phyloP scores from a whole-genome alignment of 176 grass and related monocot genomes.

The Paspalum notatum region DNA sequence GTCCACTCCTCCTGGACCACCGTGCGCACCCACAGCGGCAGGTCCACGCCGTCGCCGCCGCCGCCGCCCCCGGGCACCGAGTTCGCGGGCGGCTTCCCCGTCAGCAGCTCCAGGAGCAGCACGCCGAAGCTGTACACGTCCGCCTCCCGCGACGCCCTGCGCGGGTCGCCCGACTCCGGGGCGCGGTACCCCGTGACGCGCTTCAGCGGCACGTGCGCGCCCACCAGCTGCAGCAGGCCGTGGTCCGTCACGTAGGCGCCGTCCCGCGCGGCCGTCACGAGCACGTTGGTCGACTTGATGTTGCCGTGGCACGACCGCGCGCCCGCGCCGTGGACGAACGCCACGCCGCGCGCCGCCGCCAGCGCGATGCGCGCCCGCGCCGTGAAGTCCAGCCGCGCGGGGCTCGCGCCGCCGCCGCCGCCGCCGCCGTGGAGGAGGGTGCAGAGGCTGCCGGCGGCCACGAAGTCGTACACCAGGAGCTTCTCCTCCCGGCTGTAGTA shows the following conservation, averaged over 20 bases:
- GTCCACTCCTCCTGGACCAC: constrained; percentile 72
- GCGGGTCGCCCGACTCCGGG: constrained; percentile 53
- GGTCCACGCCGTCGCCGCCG: constrained; percentile 45
- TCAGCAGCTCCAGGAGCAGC: constrained; percentile 74
- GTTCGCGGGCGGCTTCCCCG: constrained; percentile 56
- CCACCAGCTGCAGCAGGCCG: constrained; percentile 55
- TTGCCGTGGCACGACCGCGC: constrained; percentile 69
- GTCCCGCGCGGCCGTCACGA: constrained; percentile 42
- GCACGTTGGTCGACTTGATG: constrained; percentile 84
- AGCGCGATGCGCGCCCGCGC: constrained; percentile 60
- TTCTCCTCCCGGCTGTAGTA: constrained; percentile 87
- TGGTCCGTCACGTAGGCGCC: constrained; percentile 60
- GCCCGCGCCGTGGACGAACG: constrained; percentile 65
- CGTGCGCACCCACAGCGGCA: constrained; percentile 75
- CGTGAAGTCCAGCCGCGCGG: constrained; percentile 50
- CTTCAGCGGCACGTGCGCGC: constrained; percentile 34
- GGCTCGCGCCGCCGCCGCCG: constrained; percentile 28
- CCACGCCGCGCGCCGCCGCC: constrained; percentile 62
- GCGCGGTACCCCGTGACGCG: constrained; percentile 62
- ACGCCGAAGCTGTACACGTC: constrained; percentile 90
- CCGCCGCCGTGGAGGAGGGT: constrained; percentile 60
- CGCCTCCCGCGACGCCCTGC: constrained; percentile 50
- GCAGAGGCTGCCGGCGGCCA: constrained; percentile 56
- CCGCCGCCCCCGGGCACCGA: constrained; percentile 42
- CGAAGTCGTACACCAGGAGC: constrained; percentile 78